Evolutionary conservation across 257 asterid genomes (phyloP).

Genomic region (Solanum phureja): DNA sequence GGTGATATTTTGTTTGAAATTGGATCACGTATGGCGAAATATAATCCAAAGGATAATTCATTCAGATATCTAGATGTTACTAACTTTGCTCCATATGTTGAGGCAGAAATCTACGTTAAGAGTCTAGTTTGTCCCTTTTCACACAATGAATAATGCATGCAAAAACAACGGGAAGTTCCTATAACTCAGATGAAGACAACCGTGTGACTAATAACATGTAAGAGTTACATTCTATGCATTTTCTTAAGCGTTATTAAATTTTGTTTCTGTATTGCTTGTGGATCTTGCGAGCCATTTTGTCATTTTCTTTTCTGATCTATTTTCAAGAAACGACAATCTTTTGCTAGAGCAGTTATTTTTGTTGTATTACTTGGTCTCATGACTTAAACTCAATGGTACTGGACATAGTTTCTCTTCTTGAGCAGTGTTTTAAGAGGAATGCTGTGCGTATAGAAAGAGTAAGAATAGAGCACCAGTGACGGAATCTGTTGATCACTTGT

Average conservation of each 20-base stretch:
- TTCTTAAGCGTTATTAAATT: not conserved
- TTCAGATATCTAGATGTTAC: constrained; percentile 14
- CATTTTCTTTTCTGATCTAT: not conserved
- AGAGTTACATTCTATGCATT: not conserved
- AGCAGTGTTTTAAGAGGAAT: not conserved
- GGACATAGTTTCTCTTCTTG: not conserved
- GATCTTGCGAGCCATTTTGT: not conserved
- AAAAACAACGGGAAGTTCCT: not conserved
- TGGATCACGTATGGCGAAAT: not conserved
- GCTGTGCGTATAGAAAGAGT: not conserved
- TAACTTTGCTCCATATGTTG: not conserved
- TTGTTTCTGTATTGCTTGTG: not conserved
- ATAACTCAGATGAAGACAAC: not conserved
- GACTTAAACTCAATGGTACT: not conserved
- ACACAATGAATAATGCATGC: not conserved
- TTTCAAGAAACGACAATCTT: not conserved
- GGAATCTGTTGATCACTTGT: not conserved
- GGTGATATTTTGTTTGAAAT: not conserved
- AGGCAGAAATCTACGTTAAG: constrained; percentile 17
- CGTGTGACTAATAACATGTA: not conserved
- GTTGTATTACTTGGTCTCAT: not conserved
- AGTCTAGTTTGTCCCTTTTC: constrained; percentile 17
- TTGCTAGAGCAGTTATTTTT: not conserved
- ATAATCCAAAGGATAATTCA: constrained; percentile 11
- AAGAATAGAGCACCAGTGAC: not conserved